Evolutionary conservation across 306 rosid genomes (phyloP).

Genomic region (Fagus sylvatica): DNA sequence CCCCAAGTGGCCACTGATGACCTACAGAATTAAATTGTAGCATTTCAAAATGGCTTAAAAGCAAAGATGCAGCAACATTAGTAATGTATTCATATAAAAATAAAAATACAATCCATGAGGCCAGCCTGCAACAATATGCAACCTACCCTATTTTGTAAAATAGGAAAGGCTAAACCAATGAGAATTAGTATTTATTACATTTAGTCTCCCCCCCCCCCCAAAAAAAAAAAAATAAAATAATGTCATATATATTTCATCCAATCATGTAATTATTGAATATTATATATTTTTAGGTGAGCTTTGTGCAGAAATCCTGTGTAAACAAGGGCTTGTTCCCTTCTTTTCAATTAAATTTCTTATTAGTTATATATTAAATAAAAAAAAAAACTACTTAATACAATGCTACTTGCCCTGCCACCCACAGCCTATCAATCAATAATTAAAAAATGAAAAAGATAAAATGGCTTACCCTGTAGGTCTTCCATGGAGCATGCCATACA

Average conservation of each 20-base stretch:
- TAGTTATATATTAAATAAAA: background rate
- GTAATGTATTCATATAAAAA: background rate
- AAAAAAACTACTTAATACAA: background rate
- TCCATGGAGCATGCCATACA: slow-evolving; percentile 97
- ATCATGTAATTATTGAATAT: background rate
- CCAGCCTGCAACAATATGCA: background rate
- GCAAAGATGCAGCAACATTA: background rate
- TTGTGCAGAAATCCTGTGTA: too few relatives aligned
- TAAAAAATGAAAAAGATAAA: slow-evolving; percentile 1
- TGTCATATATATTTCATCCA: background rate
- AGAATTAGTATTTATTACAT: background rate
- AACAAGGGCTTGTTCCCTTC: too few relatives aligned
- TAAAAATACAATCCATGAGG: background rate
- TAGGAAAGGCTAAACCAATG: background rate
- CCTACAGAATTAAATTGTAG: slow-evolving; percentile 50
- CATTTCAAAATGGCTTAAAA: background rate
- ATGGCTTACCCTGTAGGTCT: slow-evolving; percentile 76
- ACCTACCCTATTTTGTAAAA: background rate
- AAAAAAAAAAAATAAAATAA: background rate
- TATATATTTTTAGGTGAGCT: too few relatives aligned
- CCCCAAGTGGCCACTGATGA: slow-evolving; percentile 97
- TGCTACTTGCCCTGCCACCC: background rate
- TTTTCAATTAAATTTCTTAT: background rate
- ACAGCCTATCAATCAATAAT: slow-evolving; percentile 1
- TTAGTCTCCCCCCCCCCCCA: background rate